A percentile compares a stretch with the other conserved stretches of the same genome.
These are phyloP conservation scores for Monilinia aucupariae DNA, from an alignment of 2,329 filamentous ascomycete species.

Conservation along the genomic window DNA sequence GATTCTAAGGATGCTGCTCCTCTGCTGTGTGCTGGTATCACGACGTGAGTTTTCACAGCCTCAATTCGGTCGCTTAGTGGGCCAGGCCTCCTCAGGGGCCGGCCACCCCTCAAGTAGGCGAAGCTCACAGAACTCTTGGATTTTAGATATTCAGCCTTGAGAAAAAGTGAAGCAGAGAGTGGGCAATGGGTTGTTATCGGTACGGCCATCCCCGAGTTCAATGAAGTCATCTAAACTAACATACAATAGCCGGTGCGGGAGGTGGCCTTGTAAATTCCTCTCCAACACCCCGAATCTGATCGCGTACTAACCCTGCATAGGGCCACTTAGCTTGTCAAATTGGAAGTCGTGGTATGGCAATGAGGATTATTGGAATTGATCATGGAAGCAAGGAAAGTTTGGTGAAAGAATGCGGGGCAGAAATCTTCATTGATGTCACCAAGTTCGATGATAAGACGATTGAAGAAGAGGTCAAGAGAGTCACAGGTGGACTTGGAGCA, in stretches of 20 bases:
- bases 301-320: constrained; percentile 18
- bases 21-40: constrained; percentile 63
- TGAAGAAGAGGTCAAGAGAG: constrained; percentile 48
- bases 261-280: constrained; percentile 45
- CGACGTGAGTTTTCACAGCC: constrained; percentile 39
- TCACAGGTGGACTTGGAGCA: constrained; percentile 54
- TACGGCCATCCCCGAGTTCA: constrained; percentile 22
- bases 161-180: constrained; percentile 50
- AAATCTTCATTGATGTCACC: constrained; percentile 60
- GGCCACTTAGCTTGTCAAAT: constrained; percentile 61
- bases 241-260: constrained; percentile 46
- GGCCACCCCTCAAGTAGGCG: constrained; percentile 24
- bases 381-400: constrained; percentile 55
- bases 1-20: constrained; percentile 57
- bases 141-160: constrained; percentile 53
- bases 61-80: constrained; percentile 13
- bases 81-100: constrained; percentile 16
- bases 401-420: constrained; percentile 55
- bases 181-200: constrained; percentile 35
- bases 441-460: constrained; percentile 46
- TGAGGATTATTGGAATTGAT: constrained; percentile 62
- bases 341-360: constrained; percentile 53
- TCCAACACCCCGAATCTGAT: not conserved
- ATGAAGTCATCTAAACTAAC: constrained; percentile 22
- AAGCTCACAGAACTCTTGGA: constrained; percentile 24